Evolutionary conservation across 2,329 filamentous ascomycete species (phyloP).

Genomic region (Xylariaceae sp.): DNA sequence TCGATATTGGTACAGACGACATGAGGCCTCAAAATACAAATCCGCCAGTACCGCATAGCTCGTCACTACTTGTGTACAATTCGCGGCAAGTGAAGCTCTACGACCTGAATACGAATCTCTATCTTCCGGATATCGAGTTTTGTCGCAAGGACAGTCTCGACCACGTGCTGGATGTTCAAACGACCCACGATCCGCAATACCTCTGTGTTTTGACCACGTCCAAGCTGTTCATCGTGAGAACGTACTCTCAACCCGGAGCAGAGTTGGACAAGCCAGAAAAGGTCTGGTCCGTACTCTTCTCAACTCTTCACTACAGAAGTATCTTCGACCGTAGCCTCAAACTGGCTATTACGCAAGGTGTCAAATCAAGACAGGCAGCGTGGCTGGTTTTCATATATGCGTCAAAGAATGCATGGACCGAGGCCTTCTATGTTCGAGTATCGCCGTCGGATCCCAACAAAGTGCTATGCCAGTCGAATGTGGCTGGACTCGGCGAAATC

Average conservation of each 20-base stretch:
- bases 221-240: slow-evolving; percentile 27
- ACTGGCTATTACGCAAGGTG: slow-evolving; percentile 34
- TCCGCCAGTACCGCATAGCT: slow-evolving; percentile 49
- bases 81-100: slow-evolving; percentile 28
- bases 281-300: slow-evolving; percentile 35
- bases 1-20: slow-evolving; percentile 30
- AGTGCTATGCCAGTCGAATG: slow-evolving; percentile 26
- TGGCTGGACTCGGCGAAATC: slow-evolving; percentile 13
- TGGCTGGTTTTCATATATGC: slow-evolving; percentile 29
- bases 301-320: slow-evolving; percentile 42
- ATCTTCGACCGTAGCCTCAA: slow-evolving; percentile 36
- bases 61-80: slow-evolving; percentile 41
- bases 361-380: slow-evolving; percentile 12
- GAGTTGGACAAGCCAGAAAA: slow-evolving; percentile 22
- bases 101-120: slow-evolving; percentile 24
- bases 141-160: slow-evolving; percentile 21
- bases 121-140: slow-evolving; percentile 27
- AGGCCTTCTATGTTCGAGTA: slow-evolving; percentile 27
- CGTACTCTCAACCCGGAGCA: slow-evolving; percentile 17
- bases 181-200: slow-evolving; percentile 27
- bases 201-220: slow-evolving; percentile 30
- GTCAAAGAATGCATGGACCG: slow-evolving; percentile 22
- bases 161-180: slow-evolving; percentile 28
- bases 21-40: slow-evolving; percentile 23
- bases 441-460: slow-evolving; percentile 20